Evolutionary conservation across 2,329 filamentous ascomycete species (phyloP), one percentile per base, ranked within the genome.

Genomic region (Scleromitrula shiraiana): DNA sequence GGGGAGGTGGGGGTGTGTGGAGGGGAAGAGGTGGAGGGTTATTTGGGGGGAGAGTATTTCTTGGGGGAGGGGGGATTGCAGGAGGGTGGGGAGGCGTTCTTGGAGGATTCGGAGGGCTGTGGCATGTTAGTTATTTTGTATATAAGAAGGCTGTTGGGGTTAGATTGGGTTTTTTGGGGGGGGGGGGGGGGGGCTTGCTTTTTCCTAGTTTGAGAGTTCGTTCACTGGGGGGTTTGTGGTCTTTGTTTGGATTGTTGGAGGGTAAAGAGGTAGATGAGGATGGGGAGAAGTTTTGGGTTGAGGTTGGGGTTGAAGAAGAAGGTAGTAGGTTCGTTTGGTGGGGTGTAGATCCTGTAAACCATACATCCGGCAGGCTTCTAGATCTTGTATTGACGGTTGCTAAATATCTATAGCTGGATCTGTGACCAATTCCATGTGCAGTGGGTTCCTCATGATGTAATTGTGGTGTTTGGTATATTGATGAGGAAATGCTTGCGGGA

Each of bases 1-100:
- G 27, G 93, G 93, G 2, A 98, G 85, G 65, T 91, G 85, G 2
- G 86, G 88, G 61, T 94, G 87, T 0, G 87, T 93, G 23, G 80
- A 79, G 30, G 82, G 82, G 65, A 85, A 85, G 55, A 85, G 77
- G 63, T 82, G 77, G 35, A 85, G 77, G 7, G 78, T 77, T 66
- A 87, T 85, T 61, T 83, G 77, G 27, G 87, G 82, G 33, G 84
- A 80, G 55, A 94, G 80, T 53, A 95, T 77, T 51, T 88, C 82
- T 58, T 85, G 79, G 14, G 88, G 82, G 5, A 84, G 70, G 2
- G 81, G 82, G 1, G 77, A 76, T 59, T 83, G 77, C 19, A 85
- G 73, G 46, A 85, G 73, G 2, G 77, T 81, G 41, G 82, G 81
- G n/a, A 85, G 71, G 54, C 76, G 77, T 54, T 80, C 73, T 69